phyloP scores from a whole-genome alignment of 129 eudicot species.

The Centaurea solstitialis region DNA sequence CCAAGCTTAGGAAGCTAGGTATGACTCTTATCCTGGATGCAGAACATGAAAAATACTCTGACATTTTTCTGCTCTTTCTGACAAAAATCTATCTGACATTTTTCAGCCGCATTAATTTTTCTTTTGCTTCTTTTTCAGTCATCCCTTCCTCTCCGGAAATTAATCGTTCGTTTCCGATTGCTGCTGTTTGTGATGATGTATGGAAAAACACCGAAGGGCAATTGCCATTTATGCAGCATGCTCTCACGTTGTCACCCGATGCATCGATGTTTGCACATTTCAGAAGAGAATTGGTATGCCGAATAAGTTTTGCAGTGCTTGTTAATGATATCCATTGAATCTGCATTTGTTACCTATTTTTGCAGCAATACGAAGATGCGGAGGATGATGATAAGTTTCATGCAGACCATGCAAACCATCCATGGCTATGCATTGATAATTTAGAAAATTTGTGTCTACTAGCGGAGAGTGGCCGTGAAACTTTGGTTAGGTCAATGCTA shows the following conservation, averaged over 20 bases:
- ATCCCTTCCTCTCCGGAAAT: not conserved
- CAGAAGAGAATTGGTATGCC: constrained; percentile 56
- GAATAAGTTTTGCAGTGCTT: not conserved
- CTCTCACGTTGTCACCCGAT: constrained; percentile 59
- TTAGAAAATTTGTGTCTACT: constrained; percentile 66
- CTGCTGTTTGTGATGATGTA: constrained; percentile 54
- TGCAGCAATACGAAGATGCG: constrained; percentile 50
- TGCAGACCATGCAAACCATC: constrained; percentile 44
- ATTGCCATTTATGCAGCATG: constrained; percentile 62
- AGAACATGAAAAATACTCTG: constrained; percentile 33
- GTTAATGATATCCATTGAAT: not conserved
- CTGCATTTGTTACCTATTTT: not conserved
- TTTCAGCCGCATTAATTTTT: constrained; percentile 46
- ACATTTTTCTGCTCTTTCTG: constrained; percentile 53
- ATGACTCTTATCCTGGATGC: constrained; percentile 40
- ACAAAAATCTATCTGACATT: constrained; percentile 31
- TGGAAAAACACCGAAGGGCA: constrained; percentile 74
- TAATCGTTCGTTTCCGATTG: constrained; percentile 63
- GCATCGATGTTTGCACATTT: constrained; percentile 64
- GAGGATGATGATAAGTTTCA: constrained; percentile 43
- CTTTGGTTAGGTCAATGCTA: constrained; percentile 45
- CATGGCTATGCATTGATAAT: constrained; percentile 66
- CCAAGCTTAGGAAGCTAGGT: constrained; percentile 52
- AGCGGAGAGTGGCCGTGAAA: constrained; percentile 68
- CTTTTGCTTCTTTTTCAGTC: not conserved